Evolutionary conservation across 2,329 filamentous ascomycete genomes (phyloP), one percentile per base, ranked within the genome.

Genomic region (Helotiales sp.): DNA sequence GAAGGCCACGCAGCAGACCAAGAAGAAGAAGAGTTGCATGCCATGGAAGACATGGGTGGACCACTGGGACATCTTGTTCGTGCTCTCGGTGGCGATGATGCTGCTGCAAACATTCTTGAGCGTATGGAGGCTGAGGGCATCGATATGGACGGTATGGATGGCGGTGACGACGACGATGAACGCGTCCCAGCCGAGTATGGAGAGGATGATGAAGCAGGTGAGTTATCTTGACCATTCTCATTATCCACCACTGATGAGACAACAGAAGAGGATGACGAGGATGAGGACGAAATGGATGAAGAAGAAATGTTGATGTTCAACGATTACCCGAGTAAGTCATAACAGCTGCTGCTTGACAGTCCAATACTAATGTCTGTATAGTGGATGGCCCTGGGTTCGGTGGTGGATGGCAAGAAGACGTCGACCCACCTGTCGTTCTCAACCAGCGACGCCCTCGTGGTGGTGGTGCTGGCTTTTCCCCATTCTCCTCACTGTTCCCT

Each of bases 201-300:
- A 19, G 81, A 83, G 52, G 79, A 79, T 60, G 86, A 89, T 55
- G 88, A 89, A 59, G 85, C 79, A 58, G 79, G 78, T 80, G 71
- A 61, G 71, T 54, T 40, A 36, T 27, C 29, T n/a, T 31, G 9
- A 22, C 46, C 12, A 2, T 15, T 15, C 27, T 8, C n/a, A 7
- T n/a, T 44, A 9, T 13, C 25, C 24, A 25, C 13, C 17, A 25
- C 40, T 44, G 12, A 44, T 25, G 36, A 34, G 29, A 30, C 47
- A 36, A 17, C 22, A 52, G 51, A 46, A 62, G 80, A 80, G n/a
- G 90, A 91, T 47, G 87, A 89, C 17, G 88, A 89, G 38, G 86
- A 87, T 42, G 84, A 87, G 22, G 84, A 85, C 29, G 84, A 85
- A 15, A 81, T 89, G 64, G 86, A 87, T 44, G 88, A 91, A 51